phyloP scores from a whole-genome alignment of 768 basidiomycete species.

The Serendipita vermifera region DNA sequence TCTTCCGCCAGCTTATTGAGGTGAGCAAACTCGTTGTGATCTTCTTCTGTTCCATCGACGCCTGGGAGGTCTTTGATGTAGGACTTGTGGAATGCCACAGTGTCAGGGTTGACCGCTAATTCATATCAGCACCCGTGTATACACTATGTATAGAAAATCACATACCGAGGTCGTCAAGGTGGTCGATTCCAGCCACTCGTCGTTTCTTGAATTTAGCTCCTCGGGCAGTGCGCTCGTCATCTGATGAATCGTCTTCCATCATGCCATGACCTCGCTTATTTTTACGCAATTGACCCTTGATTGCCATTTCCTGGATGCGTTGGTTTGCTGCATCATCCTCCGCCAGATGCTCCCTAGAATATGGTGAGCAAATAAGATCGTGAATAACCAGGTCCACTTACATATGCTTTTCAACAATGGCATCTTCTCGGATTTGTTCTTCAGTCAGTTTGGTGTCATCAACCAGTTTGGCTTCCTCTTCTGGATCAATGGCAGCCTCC shows the following conservation, averaged over 20 bases:
- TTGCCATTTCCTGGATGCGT: not conserved
- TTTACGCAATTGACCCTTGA: slow-evolving; percentile 4
- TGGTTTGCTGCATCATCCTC: not conserved
- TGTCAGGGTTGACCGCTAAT: slow-evolving; percentile 3
- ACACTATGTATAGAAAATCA: not conserved
- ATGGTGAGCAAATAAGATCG: too few relatives aligned
- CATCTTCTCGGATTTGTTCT: not conserved
- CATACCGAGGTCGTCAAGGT: not conserved
- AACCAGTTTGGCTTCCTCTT: slow-evolving; percentile 1
- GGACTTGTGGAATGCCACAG: not conserved
- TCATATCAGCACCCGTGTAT: not conserved
- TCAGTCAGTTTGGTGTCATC: not conserved
- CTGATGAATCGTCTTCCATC: not conserved
- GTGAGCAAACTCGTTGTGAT: not conserved
- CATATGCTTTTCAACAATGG: slow-evolving; percentile 2
- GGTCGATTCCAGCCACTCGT: not conserved
- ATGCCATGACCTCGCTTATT: not conserved
- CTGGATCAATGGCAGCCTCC: not conserved
- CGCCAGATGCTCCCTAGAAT: slow-evolving; percentile 1
- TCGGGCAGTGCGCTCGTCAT: not conserved
- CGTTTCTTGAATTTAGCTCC: not conserved
- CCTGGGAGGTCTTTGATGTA: slow-evolving; percentile 1
- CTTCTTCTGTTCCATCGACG: not conserved
- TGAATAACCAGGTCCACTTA: not conserved
- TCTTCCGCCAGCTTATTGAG: too few relatives aligned